Base-by-base conservation (phyloP, 352 stramenopile genomes). In the Phytopythium mirpurense region DNA sequence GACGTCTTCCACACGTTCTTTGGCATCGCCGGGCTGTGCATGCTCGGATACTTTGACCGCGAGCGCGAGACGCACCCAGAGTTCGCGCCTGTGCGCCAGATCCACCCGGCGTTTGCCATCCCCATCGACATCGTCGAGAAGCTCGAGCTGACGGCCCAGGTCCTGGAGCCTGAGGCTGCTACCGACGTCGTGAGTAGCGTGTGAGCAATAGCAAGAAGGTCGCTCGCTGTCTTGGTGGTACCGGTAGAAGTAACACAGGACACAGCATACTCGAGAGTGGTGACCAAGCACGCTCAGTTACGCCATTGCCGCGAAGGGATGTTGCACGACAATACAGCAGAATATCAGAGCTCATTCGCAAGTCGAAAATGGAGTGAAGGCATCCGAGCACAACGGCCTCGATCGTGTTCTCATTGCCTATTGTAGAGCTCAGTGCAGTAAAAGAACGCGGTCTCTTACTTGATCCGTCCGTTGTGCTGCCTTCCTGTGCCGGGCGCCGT, bases 1-100 rank as follows among this genome's bases (percentile, higher is more conserved):
- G 97, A 99, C 58, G 90, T 99, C 23, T 99, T 98, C 70, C 97
- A 99, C 69, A 99, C 97, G 2, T 99, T 99, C 70, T 99, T 99
- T 66, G 97, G 96, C 24, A 93, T 99, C 65, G 88, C 83, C 40
- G 96, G 96, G 26, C 71, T 99, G 6, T 91, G 75, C 31, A 91
- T 99, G 68, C 85, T 99, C 19, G 90, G 90, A 8, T 93, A 96
- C 64, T 97, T 97, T 63, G 70, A 90, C n/a, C 66, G 70, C 19
- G 82, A 88, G 49, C 72, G 82, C 57, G 63, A 60, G 4, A 43
- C 46, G 1, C 70, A 87, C 41, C 70, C 74, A 0, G 69, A 89
- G 44, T 86, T 86, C 50, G 68, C 64, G 42, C 58, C 49, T 26
- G 96, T 96, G 60, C 75, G 89, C 46, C 68, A 88, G 38, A 95